These are phyloP conservation scores for Cordia subcordata DNA, from an alignment of 257 asterid species.

Conservation along the genomic window DNA sequence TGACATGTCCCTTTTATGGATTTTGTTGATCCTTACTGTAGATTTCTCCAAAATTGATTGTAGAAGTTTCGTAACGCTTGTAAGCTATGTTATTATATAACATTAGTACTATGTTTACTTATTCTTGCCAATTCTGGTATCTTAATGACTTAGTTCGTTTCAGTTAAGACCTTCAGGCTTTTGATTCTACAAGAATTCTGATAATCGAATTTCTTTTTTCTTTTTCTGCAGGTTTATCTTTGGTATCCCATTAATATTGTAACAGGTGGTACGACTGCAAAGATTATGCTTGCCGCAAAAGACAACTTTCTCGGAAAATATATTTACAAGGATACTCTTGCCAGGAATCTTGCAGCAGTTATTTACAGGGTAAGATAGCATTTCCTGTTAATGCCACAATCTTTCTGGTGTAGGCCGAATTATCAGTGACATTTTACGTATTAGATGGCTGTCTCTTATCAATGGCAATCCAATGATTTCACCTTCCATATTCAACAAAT, in stretches of 20 bases:
- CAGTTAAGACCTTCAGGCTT: not conserved
- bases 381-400: not conserved
- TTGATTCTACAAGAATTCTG: conserved; percentile 8
- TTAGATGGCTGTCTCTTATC: not conserved
- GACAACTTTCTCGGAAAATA: conserved; percentile 90
- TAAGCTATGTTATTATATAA: too few relatives aligned
- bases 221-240: conserved; percentile 73
- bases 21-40: too few relatives aligned
- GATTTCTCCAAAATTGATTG: too few relatives aligned
- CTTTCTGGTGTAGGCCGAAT: too few relatives aligned
- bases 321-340: conserved; percentile 88
- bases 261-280: conserved; percentile 95
- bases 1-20: too few relatives aligned
- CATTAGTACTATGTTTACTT: not conserved
- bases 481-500: not conserved
- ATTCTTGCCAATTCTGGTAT: not conserved
- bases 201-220: conserved; percentile 12
- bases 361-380: conserved; percentile 49
- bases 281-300: conserved; percentile 94
- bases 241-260: conserved; percentile 94
- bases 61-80: too few relatives aligned
- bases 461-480: not conserved
- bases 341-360: conserved; percentile 91
- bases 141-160: too few relatives aligned
- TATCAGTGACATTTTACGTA: not conserved